phyloP scores from a whole-genome alignment of 1,284 basidiomycete genomes.

The Apiotrichum gracile region DNA sequence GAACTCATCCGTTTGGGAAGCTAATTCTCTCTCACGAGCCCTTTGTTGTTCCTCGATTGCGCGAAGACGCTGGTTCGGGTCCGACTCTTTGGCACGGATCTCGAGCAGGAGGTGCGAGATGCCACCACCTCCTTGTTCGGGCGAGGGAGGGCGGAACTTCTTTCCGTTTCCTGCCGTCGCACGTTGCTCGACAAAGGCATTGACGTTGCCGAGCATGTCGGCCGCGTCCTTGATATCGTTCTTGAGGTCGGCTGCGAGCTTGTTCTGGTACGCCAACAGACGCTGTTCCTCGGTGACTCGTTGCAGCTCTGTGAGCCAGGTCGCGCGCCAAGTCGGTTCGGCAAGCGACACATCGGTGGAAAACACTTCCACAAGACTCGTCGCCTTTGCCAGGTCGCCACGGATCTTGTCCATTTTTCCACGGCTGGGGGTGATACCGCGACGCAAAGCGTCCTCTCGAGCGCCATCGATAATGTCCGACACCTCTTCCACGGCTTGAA shows the following conservation, averaged over 20 bases:
- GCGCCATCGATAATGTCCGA: conserved; percentile 87
- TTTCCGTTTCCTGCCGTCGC: conserved; percentile 46
- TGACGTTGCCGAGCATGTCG: conserved; percentile 79
- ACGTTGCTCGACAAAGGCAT: conserved; percentile 77
- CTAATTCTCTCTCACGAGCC: conserved; percentile 66
- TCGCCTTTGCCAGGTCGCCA: conserved; percentile 66
- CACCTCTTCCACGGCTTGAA: conserved; percentile 89
- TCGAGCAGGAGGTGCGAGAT: conserved; percentile 66
- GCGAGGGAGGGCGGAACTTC: conserved; percentile 19
- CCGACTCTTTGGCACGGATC: conserved; percentile 72
- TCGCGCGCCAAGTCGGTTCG: conserved; percentile 97
- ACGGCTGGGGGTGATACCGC: conserved; percentile 78
- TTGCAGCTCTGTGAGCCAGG: conserved; percentile 93
- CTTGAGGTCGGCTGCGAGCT: conserved; percentile 77
- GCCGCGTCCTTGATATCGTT: conserved; percentile 85
- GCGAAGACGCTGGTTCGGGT: conserved; percentile 72
- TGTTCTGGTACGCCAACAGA: conserved; percentile 84
- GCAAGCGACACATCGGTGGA: conserved; percentile 80
- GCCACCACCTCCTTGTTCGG: conserved; percentile 47
- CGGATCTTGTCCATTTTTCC: conserved; percentile 65
- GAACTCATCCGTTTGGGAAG: conserved; percentile 59
- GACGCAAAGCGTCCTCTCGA: conserved; percentile 84
- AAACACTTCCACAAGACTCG: conserved; percentile 67
- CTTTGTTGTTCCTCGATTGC: conserved; percentile 84
- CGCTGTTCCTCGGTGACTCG: conserved; percentile 97